Evolutionary conservation across 192 early-diverging fungal species (phyloP), one percentile per base, ranked within the genome.

Genomic region (Backusella psychrophila): DNA sequence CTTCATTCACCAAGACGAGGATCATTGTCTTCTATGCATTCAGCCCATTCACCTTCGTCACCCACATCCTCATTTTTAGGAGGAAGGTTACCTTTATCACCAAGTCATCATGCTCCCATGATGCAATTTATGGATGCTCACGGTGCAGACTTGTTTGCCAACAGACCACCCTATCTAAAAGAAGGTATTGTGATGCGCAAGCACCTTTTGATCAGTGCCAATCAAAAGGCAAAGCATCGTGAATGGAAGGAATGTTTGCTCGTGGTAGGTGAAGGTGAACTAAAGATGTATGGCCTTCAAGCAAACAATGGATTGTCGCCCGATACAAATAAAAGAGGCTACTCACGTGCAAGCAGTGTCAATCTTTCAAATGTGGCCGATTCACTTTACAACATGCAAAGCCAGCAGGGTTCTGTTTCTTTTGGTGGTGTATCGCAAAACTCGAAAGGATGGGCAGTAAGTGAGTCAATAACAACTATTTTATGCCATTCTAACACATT

Each of bases 161-260:
- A 26, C 23, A 67, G 71, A 46, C 69, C 78, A 0, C 79, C 87
- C 73, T 84, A 83, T 66, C 53, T 84, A 6, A 90, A 90, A 63
- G 92, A 94, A 79, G 92, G 94, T n/a, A 83, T 95, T 15, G 86
- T 98, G 36, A 90, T 95, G 78, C 88, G 96, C 65, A 98, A 98
- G 83, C 94, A 96, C 80, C 76, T 94, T 69, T 88, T 91, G 79
- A 94, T 95, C 71, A 82, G 86, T 17, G 87, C 86, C 0, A 92
- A 89, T 67, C 89, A 93, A 71, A 94, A 93, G 84, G 93, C 94
- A 7, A 91, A 92, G 46, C 86, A 95, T 80, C 91, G 96, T 14
- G 88, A 88, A n/a, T 97, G 97, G 97, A 86, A 86, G 73, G 94
- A 96, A 26, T 89, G 93, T 69, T 89, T 93, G 26, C 87, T 93